Conservation (phyloP, 352 stramenopile genomes). For the Pythium insidiosum region DNA sequence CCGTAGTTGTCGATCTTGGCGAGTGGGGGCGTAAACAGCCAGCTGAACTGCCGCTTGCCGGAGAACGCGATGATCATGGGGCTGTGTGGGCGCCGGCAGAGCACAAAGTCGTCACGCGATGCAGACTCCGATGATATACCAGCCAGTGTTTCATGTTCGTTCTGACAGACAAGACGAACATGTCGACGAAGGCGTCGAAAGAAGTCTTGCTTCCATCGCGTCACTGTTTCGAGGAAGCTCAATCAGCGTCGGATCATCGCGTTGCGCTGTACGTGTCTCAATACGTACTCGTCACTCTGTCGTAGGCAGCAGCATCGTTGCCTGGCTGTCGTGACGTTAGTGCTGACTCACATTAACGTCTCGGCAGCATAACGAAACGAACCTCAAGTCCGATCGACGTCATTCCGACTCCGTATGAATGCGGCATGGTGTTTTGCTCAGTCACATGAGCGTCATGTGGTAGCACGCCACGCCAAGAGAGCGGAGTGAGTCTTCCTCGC, state of each 20-base stretch:
- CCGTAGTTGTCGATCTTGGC: constrained; percentile 57
- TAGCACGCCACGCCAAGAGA: constrained; percentile 57
- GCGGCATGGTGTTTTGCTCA: constrained; percentile 70
- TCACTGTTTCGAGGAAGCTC: too few species aligned
- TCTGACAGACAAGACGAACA: constrained; percentile 35
- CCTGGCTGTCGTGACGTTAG: too few species aligned
- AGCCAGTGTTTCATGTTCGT: too few species aligned
- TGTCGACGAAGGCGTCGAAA: constrained; percentile 43
- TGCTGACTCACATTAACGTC: too few species aligned
- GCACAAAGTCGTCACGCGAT: constrained; percentile 8
- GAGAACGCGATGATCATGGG: constrained; percentile 80
- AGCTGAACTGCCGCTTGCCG: constrained; percentile 83
- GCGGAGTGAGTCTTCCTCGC: constrained; percentile 44
- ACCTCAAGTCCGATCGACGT: constrained; percentile 82
- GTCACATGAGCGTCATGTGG: constrained; percentile 38
- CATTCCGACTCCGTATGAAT: constrained; percentile 58
- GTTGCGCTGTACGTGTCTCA: too few species aligned
- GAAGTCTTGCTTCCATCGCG: constrained; percentile 13
- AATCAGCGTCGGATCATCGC: too few species aligned
- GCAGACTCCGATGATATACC: too few species aligned
- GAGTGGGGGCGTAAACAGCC: constrained; percentile 64
- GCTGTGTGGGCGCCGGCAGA: constrained; percentile 33
- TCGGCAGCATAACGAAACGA: background rate
- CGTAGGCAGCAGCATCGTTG: constrained; percentile 79
- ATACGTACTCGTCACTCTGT: constrained; percentile 54